Base-by-base conservation (phyloP, 352 stramenopile genomes). In the Aphanomyces invadans region DNA sequence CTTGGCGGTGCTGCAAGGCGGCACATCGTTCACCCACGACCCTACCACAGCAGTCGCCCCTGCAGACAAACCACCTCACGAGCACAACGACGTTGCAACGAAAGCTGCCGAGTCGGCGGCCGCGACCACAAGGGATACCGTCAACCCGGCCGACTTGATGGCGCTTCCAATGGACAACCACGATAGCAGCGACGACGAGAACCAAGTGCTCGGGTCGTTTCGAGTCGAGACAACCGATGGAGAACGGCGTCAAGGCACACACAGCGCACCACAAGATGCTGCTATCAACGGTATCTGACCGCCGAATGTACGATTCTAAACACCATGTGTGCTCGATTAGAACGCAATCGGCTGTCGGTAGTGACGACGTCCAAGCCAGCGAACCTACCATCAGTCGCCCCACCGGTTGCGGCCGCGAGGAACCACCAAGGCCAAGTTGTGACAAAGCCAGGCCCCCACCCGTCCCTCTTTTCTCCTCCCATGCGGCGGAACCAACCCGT, bases 101-200 rank as follows among this genome's bases (percentile, higher is more conserved):
- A n/a, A n/a, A n/a, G n/a, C n/a, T n/a, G n/a, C n/a, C n/a, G n/a
- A n/a, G n/a, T n/a, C n/a, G n/a, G n/a, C n/a, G n/a, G n/a, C n/a
- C n/a, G n/a, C n/a, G 11, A 45, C 17, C 12, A 54, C 33, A 31
- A 19, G 55, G 28, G 55, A 63, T 2, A 63, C 55, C 11, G 19
- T 63, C 23, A 31, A 63, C 28, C 55, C 55, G 36, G 25, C 36
- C 17, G 55, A 48, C 15, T 21, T 63, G 19, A 53, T 32, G 36
- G 7, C n/a, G n/a, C n/a, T n/a, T n/a, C n/a, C 53, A 62, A 62
- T 46, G 46, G 28, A 29, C 10, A 21, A 32, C 29, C 19, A n/a
- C 2, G 31, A 65, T 25, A 56, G 29, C 21, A 57, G 44, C 38
- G 60, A 67, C 49, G 60, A 67, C 19, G 55, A 63, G 12, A 33